Evolutionary conservation across 208 protist genomes (phyloP).

Genomic region (Herpetomonas muscarum): DNA sequence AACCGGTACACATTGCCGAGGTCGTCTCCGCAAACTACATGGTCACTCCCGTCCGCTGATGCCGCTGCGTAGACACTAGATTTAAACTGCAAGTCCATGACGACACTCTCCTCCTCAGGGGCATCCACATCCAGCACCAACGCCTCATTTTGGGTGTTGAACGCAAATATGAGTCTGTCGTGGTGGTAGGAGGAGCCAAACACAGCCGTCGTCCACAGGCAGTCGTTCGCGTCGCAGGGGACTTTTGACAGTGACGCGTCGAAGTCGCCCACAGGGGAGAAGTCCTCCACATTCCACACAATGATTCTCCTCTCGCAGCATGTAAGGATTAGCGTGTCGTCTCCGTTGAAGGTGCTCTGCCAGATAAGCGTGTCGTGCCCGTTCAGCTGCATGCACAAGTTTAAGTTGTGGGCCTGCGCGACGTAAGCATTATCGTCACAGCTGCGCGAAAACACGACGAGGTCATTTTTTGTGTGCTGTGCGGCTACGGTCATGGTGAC

Average conservation of each 20-base stretch:
- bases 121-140: conserved; percentile 29
- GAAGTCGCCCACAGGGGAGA: conserved; percentile 23
- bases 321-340: conserved; percentile 42
- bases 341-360: conserved; percentile 36
- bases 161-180: conserved; percentile 33
- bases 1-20: conserved; percentile 60
- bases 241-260: conserved; percentile 3
- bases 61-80: conserved; percentile 37
- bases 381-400: conserved; percentile 21
- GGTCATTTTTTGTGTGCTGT: conserved; percentile 39
- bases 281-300: conserved; percentile 31
- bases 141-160: conserved; percentile 29
- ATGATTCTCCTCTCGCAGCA: conserved; percentile 51
- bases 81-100: conserved; percentile 43
- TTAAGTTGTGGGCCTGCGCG: conserved; percentile 22
- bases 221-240: not conserved
- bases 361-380: conserved; percentile 49
- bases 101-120: conserved; percentile 10
- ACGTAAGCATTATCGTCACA: conserved; percentile 43
- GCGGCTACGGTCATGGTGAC: conserved; percentile 47
- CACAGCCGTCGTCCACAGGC: conserved; percentile 44
- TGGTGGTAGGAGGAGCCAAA: conserved; percentile 29
- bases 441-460: conserved; percentile 46
- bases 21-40: conserved; percentile 49
- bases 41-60: conserved; percentile 15